Percentiles rank a stretch among this genome's conserved stretches.
These are phyloP conservation scores for Coelomomyces lativittatus DNA, from an alignment of 371 early-diverging fungal species.

Conservation along the genomic window DNA sequence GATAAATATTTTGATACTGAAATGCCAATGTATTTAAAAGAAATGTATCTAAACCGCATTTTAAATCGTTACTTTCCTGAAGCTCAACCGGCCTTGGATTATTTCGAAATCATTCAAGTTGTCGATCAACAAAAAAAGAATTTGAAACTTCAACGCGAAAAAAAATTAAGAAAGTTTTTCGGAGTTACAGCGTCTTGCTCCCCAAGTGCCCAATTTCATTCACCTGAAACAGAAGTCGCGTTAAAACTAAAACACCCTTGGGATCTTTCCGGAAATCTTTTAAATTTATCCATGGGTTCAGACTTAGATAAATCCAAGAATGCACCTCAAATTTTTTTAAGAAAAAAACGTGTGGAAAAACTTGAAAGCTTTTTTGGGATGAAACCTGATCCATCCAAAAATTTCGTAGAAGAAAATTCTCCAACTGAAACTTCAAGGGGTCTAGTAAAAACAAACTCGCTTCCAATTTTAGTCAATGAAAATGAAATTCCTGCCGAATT, in stretches of 20 bases:
- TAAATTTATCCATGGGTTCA: too few species aligned
- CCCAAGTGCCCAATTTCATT: background rate
- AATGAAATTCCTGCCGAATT: constrained; percentile 13
- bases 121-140: constrained; percentile 2
- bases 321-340: background rate
- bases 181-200: constrained; percentile 6
- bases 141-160: constrained; percentile 13
- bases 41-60: background rate
- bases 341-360: constrained; percentile 16
- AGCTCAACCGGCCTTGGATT: background rate
- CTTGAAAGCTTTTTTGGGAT: constrained; percentile 19
- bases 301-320: too few species aligned
- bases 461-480: too few species aligned
- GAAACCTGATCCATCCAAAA: too few species aligned
- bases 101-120: background rate
- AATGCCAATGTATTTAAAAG: background rate
- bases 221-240: too few species aligned
- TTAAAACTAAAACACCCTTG: too few species aligned
- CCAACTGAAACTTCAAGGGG: background rate
- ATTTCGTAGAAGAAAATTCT: background rate
- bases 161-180: constrained; percentile 25
- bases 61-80: constrained; percentile 3
- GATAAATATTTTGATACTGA: too few species aligned
- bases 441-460: too few species aligned
- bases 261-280: too few species aligned